phyloP scores from a whole-genome alignment of 2,329 filamentous ascomycete species.

The Corynespora cassiicola region DNA sequence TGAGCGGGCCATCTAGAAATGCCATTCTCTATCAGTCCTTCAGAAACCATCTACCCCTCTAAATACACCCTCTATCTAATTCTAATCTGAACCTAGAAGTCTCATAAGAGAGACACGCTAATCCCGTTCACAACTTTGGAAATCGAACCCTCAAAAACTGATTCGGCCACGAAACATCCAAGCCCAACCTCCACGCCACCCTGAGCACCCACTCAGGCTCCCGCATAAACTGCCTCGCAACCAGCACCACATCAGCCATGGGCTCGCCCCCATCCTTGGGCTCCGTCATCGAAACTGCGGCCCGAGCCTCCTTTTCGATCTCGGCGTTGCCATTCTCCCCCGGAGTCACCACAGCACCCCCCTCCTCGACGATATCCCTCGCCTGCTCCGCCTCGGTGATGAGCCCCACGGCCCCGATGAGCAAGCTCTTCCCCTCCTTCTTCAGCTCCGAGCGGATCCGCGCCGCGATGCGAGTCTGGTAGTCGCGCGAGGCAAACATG shows the following conservation, averaged over 20 bases:
- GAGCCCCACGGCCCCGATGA: constrained; percentile 61
- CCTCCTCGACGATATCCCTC: constrained; percentile 49
- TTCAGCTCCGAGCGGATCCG: constrained; percentile 51
- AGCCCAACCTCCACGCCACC: constrained; percentile 56
- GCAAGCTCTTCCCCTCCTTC: constrained; percentile 45
- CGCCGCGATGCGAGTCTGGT: constrained; percentile 57
- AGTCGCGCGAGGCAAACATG: constrained; percentile 51
- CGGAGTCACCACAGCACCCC: constrained; percentile 21
- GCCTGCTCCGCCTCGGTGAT: constrained; percentile 62
- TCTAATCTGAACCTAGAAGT: constrained; percentile 1
- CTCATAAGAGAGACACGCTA: too few species aligned
- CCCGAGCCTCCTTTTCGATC: constrained; percentile 36
- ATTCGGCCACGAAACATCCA: constrained; percentile 56
- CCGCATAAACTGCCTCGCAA: constrained; percentile 61
- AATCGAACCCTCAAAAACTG: constrained; percentile 52
- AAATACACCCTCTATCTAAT: neutral
- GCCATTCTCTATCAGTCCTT: too few species aligned
- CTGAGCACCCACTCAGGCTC: constrained; percentile 63
- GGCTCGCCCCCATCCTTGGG: constrained; percentile 29
- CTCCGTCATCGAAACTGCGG: constrained; percentile 45
- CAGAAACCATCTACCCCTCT: too few species aligned
- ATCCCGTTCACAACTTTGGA: constrained; percentile 34
- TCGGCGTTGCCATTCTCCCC: constrained; percentile 28
- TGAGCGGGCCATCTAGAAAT: too few species aligned
- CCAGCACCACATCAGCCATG: constrained; percentile 58